phyloP scores from a whole-genome alignment of 2,329 filamentous ascomycete species.

The Lachnellula subtilissima region DNA sequence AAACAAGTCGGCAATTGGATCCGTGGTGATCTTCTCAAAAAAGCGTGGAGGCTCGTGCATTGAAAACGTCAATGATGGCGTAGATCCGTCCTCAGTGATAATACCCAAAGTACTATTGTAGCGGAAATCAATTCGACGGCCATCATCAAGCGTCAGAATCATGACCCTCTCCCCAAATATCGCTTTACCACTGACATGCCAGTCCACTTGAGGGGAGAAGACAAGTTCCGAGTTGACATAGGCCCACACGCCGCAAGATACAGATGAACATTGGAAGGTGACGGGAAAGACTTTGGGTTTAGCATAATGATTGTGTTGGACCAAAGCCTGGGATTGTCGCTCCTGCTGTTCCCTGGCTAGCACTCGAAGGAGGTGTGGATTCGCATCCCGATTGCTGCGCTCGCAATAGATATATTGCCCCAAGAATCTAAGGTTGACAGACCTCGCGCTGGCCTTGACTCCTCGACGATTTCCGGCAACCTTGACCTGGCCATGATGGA shows the following conservation, averaged over 20 bases:
- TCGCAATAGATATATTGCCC: constrained; percentile 21
- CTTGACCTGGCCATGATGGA: constrained; percentile 28
- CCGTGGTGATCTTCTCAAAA: constrained; percentile 32
- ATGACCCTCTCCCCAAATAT: constrained; percentile 36
- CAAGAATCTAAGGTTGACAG: constrained; percentile 11
- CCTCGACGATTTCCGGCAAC: background rate
- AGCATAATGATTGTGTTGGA: background rate
- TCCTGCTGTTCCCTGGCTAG: constrained; percentile 23
- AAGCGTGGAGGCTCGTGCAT: constrained; percentile 48
- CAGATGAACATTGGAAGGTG: constrained; percentile 30
- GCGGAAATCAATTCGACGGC: constrained; percentile 42
- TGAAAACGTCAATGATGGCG: constrained; percentile 43
- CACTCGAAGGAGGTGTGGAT: constrained; percentile 17
- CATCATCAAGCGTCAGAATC: constrained; percentile 34
- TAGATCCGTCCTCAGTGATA: constrained; percentile 39
- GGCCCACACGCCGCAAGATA: constrained; percentile 41
- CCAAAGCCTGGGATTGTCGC: constrained; percentile 3
- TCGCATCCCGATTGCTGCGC: constrained; percentile 21
- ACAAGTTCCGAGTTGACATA: constrained; percentile 34
- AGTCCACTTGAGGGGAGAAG: constrained; percentile 38
- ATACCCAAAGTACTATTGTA: constrained; percentile 31
- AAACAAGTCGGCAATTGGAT: constrained; percentile 2
- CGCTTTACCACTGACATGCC: constrained; percentile 38
- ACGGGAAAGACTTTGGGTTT: constrained; percentile 17
- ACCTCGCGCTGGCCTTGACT: background rate